Conservation (phyloP, 148 eudicot genomes). For the Heliamphora exappendiculata region DNA sequence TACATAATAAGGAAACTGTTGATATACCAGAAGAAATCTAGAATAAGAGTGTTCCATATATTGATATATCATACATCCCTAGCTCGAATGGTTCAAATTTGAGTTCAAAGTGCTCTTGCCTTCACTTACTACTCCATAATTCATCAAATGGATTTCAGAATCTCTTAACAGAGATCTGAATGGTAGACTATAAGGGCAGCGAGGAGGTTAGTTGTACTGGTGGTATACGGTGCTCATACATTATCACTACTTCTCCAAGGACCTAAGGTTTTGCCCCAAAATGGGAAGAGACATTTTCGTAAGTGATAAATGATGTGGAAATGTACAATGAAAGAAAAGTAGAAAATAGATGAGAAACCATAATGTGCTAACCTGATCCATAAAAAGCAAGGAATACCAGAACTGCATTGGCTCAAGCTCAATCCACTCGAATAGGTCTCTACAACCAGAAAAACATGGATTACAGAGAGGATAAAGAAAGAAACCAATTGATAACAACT, state of each 20-base stretch:
- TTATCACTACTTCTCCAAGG: neutral
- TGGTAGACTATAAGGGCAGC: neutral
- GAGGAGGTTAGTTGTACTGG: neutral
- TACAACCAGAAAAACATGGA: slow-evolving; percentile 17
- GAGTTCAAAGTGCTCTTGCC: neutral
- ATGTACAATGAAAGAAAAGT: neutral
- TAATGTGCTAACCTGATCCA: slow-evolving; percentile 79
- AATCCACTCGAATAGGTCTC: slow-evolving; percentile 96
- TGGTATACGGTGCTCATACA: neutral
- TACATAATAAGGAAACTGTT: neutral
- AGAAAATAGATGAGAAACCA: neutral
- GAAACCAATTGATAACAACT: neutral
- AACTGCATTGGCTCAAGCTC: slow-evolving; percentile 86
- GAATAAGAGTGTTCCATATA: neutral
- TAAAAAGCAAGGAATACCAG: slow-evolving; percentile 90
- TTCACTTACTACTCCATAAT: neutral
- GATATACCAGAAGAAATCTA: neutral
- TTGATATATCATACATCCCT: neutral
- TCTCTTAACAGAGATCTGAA: neutral
- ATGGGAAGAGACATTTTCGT: neutral
- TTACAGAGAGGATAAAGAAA: slow-evolving; percentile 3
- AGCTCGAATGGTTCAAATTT: neutral
- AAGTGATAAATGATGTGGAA: neutral
- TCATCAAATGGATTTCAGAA: slow-evolving; percentile 3
- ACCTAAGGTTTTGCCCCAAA: neutral